These are phyloP conservation scores for Microbotryum intermedium DNA, from an alignment of 1,284 basidiomycete genomes.

Conservation along the genomic window DNA sequence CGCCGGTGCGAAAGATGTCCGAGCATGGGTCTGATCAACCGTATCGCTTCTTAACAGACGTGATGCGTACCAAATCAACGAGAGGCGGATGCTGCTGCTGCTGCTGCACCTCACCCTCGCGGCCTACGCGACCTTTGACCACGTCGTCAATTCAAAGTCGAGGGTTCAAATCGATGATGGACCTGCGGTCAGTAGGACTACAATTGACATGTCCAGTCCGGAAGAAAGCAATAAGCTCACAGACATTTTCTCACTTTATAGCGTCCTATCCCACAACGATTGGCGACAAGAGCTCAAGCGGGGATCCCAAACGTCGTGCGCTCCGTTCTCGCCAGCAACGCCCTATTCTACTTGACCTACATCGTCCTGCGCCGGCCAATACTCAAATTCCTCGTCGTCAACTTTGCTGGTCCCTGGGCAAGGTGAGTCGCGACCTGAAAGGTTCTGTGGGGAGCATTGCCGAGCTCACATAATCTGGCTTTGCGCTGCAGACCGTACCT, in stretches of 20 bases:
- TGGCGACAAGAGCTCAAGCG: constrained; percentile 3
- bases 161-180: constrained; percentile 25
- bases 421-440: constrained; percentile 5
- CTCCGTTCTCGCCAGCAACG: constrained; percentile 6
- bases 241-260: neutral
- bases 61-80: constrained; percentile 28
- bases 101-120: constrained; percentile 17
- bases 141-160: constrained; percentile 13
- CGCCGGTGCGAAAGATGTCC: neutral
- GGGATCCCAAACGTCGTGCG: neutral
- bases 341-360: constrained; percentile 24
- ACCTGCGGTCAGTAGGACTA: constrained; percentile 1
- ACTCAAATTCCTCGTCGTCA: constrained; percentile 27
- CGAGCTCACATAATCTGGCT: neutral
- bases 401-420: constrained; percentile 20
- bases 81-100: constrained; percentile 23
- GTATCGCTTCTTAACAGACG: constrained; percentile 7
- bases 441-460: no score
- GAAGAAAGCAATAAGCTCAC: neutral
- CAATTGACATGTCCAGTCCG: neutral
- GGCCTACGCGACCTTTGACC: constrained; percentile 10
- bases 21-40: neutral
- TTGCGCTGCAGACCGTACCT: constrained; percentile 22
- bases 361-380: constrained; percentile 24
- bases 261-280: constrained; percentile 28